Conservation (phyloP, 257 asterid species). For the Gentiana macrophylla region DNA sequence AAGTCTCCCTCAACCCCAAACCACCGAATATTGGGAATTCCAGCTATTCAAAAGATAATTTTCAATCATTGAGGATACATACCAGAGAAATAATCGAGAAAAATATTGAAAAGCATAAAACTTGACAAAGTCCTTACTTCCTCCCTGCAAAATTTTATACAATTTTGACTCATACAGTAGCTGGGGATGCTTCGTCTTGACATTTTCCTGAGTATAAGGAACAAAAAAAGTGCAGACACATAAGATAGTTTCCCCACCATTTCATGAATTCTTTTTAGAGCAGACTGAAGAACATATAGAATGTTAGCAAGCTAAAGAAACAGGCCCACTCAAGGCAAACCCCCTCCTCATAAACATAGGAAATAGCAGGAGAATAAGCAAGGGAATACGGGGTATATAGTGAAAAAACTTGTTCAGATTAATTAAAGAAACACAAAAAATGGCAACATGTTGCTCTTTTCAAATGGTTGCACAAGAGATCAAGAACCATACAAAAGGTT, state of each 20-base stretch:
- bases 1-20: slow-evolving; percentile 94
- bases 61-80: slow-evolving; percentile 9
- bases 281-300: neutral
- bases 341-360: neutral
- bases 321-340: neutral
- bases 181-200: slow-evolving; percentile 83
- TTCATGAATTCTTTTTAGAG: neutral
- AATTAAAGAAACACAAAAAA: neutral
- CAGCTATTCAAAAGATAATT: slow-evolving; percentile 37
- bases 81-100: slow-evolving; percentile 4
- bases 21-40: slow-evolving; percentile 75
- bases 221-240: slow-evolving; percentile 7
- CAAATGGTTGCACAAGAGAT: neutral
- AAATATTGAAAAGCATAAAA: slow-evolving; percentile 9
- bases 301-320: neutral
- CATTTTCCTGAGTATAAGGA: slow-evolving; percentile 53
- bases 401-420: neutral
- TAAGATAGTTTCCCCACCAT: neutral
- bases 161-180: slow-evolving; percentile 62
- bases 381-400: neutral
- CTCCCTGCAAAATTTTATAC: slow-evolving; percentile 77
- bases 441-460: too few relatives aligned
- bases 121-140: slow-evolving; percentile 46
- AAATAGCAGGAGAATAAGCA: neutral
- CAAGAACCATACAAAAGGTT: neutral